Base-by-base conservation (phyloP, 805 yeast genomes). In the Lipomyces yamanashiensis region DNA sequence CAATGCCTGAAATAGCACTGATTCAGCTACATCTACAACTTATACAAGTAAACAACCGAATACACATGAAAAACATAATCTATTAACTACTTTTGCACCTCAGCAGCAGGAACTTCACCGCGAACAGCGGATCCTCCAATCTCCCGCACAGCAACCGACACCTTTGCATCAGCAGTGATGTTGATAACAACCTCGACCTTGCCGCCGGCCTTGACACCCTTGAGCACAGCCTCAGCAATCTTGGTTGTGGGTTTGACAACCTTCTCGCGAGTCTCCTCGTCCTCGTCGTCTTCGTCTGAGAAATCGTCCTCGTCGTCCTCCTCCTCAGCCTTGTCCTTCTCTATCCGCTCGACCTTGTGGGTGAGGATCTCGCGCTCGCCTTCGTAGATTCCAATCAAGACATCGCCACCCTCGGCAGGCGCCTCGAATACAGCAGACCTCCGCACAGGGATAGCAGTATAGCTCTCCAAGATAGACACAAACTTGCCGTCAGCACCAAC, bases 361-460 rank as follows among this genome's bases (percentile, higher is more conserved):
- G 91, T 96, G 79, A 87, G 87, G 71, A 92, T 81, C 71, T 89
- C 84, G 74, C 92, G 85, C 76, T 88, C 87, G 77, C 95, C 97
- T 80, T 92, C 98, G 77, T 82, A 87, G 68, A 95, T 83, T 74
- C 87, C 86, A 66, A 95, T 76, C 59, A 86, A 79, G 49, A 86
- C 89, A 63, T 87, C 82, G 61, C 84, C 75, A 57, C 82, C 87
- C 53, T 81, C 83, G 67, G 82, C 80, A 57, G 87, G 86, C 71
- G 85, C 84, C 68, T 84, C 81, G 71, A 93, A 82, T 57, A 84
- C 79, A 66, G 89, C 72, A 15, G 90, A 80, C 78, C 87, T 89
- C 79, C 90, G 89, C 74, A 90, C 89, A 70, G 99, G 99, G 77
- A 87, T 86, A 36, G 97, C 90, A 59, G 98, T 90, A 79, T 92